Percentiles rank a stretch among this genome's conserved stretches.
phyloP scores from a whole-genome alignment of 495 filamentous ascomycete genomes.

The Xylaria telfairii region DNA sequence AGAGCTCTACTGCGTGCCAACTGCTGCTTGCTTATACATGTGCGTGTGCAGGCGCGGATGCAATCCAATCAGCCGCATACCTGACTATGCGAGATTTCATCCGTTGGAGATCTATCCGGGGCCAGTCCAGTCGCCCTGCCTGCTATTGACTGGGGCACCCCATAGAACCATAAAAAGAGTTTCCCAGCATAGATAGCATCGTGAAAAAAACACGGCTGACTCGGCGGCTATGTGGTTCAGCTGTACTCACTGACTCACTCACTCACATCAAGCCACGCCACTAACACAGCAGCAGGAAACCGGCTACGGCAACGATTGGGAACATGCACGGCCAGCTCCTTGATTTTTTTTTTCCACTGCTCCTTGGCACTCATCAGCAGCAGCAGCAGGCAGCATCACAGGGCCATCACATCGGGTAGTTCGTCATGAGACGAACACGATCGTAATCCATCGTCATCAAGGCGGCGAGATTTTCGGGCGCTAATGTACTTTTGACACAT shows the following conservation, averaged over 20 bases:
- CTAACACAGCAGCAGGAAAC: not conserved
- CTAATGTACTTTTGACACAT: constrained; percentile 13
- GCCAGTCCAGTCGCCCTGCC: not conserved
- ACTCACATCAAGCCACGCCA: not conserved
- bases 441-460: not conserved
- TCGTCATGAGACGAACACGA: constrained; percentile 1
- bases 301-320: constrained; percentile 7
- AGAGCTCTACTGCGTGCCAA: not conserved
- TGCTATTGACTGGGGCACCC: not conserved
- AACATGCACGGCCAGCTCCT: not conserved
- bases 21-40: not conserved
- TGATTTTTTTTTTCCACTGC: no score
- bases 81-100: not conserved
- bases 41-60: not conserved
- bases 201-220: constrained; percentile 6
- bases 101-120: not conserved
- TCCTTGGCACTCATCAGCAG: not conserved
- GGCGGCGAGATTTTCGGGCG: constrained; percentile 19
- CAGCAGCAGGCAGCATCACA: not conserved
- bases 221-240: constrained; percentile 8
- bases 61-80: constrained; percentile 10
- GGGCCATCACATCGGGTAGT: constrained; percentile 3
- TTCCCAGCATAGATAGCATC: constrained; percentile 7
- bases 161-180: not conserved
- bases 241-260: no score